A percentile compares a stretch with the other conserved stretches of the same genome.
These are phyloP conservation scores for Aaosphaeria arxii DNA, from an alignment of 2,329 filamentous ascomycete species.

Conservation along the genomic window DNA sequence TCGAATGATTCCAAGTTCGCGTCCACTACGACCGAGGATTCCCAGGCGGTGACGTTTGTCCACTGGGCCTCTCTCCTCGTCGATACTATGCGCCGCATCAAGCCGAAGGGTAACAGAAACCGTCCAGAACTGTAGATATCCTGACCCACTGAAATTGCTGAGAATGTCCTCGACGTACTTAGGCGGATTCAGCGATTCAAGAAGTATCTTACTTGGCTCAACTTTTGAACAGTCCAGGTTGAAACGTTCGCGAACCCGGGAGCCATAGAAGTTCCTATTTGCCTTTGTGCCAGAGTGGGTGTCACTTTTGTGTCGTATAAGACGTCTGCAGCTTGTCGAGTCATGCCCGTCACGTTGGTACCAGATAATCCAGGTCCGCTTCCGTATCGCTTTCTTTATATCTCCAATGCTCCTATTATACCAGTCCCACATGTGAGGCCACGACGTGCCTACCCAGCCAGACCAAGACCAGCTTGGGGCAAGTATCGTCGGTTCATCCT, in stretches of 20 bases:
- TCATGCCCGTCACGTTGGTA: background rate
- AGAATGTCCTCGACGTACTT: background rate
- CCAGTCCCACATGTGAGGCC: background rate
- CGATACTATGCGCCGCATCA: background rate
- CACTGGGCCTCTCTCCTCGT: background rate
- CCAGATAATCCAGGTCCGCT: background rate
- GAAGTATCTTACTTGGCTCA: background rate
- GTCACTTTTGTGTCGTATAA: background rate
- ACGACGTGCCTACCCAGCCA: background rate
- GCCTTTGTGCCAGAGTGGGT: background rate
- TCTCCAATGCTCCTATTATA: background rate
- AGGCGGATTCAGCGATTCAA: background rate
- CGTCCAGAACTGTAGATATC: background rate
- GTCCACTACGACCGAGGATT: background rate
- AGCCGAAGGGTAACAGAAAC: background rate
- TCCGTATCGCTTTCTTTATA: background rate
- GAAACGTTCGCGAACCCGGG: background rate
- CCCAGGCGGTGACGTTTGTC: background rate
- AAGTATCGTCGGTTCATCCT: background rate
- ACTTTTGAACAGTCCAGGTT: background rate
- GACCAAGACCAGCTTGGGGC: background rate
- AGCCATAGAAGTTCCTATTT: background rate
- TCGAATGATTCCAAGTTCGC: background rate
- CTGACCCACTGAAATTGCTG: background rate
- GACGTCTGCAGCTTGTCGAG: background rate